Evolutionary conservation across 805 yeast species (phyloP).

Genomic region (Hanseniaspora clermontiae): DNA sequence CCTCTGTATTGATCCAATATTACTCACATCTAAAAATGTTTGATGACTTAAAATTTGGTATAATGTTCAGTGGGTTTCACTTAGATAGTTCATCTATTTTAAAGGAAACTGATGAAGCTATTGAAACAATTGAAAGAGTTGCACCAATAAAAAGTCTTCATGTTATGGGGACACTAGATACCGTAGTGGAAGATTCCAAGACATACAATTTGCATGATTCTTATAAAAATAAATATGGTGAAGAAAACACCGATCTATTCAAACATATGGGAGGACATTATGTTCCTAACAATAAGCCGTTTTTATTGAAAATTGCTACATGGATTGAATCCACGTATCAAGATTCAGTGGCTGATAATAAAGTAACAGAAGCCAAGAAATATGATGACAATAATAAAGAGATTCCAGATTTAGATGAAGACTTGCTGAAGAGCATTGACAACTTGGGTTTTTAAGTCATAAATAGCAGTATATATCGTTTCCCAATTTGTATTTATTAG

Average conservation of each 20-base stretch:
- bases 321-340: conserved; percentile 24
- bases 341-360: background rate
- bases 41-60: conserved; percentile 45
- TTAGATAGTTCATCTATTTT: conserved; percentile 20
- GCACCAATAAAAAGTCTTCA: conserved; percentile 41
- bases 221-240: conserved; percentile 26
- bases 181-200: conserved; percentile 67
- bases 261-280: conserved; percentile 94
- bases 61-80: conserved; percentile 58
- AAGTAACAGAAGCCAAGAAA: background rate
- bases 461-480: background rate
- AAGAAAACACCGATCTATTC: conserved; percentile 33
- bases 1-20: conserved; percentile 47
- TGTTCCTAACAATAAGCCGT: conserved; percentile 69
- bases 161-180: conserved; percentile 75
- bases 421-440: conserved; percentile 30
- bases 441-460: conserved; percentile 28
- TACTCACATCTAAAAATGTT: conserved; percentile 31
- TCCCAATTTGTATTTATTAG: background rate
- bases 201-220: conserved; percentile 44
- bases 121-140: conserved; percentile 18
- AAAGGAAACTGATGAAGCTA: conserved; percentile 11
- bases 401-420: conserved; percentile 25
- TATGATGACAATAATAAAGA: conserved; percentile 9
- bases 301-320: conserved; percentile 25